phyloP scores from a whole-genome alignment of 73 alveolate species.

The Tetrahymena elliotti region DNA sequence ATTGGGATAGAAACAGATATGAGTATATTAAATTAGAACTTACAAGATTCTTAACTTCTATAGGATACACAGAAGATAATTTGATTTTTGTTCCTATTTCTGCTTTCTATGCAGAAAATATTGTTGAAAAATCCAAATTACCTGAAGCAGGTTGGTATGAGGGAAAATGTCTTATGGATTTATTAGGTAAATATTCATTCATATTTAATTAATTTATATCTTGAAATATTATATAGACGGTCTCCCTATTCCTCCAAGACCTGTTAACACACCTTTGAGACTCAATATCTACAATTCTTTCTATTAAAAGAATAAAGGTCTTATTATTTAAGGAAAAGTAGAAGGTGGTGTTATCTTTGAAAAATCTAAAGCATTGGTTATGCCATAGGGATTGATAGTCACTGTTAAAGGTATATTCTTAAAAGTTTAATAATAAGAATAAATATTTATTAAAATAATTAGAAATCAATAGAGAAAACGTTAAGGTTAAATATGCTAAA shows the following conservation, averaged over 20 bases:
- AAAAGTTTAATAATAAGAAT: neutral
- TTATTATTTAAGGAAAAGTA: neutral
- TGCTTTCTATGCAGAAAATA: constrained; percentile 26
- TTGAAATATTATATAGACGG: neutral
- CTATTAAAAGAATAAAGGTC: constrained; percentile 10
- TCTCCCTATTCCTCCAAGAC: neutral
- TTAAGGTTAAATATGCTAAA: neutral
- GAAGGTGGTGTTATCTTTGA: neutral
- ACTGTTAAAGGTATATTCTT: neutral
- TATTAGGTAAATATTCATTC: neutral
- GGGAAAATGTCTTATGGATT: neutral
- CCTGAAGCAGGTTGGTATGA: constrained; percentile 6
- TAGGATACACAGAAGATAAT: neutral
- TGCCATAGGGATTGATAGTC: neutral
- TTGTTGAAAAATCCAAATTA: neutral
- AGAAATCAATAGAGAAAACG: neutral
- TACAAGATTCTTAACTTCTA: neutral
- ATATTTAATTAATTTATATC: neutral
- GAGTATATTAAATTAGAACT: neutral
- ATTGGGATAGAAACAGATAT: constrained; percentile 17
- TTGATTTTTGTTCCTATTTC: constrained; percentile 22
- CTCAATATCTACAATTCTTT: neutral
- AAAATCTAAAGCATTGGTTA: neutral
- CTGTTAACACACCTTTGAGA: constrained; percentile 2
- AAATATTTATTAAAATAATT: neutral